A percentile compares a stretch with the other conserved stretches of the same genome.
Evolutionary conservation across 176 grass and related monocot genomes (phyloP).

Genomic region (Eragrostis nindensis): DNA sequence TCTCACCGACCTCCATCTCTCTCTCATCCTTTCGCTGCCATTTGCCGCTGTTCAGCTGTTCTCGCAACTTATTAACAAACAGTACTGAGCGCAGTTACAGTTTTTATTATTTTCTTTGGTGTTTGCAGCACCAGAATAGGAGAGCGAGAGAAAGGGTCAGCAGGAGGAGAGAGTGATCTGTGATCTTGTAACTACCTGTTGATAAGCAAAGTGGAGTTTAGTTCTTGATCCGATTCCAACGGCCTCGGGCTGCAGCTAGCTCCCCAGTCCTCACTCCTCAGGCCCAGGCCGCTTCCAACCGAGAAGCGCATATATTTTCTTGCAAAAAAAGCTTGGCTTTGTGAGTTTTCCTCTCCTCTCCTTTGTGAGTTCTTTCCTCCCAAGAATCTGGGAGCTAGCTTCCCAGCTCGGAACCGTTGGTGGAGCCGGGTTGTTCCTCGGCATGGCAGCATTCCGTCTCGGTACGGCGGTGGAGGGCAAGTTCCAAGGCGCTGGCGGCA

Average conservation of each 20-base stretch:
- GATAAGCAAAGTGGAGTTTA: not conserved
- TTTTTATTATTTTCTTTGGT: not conserved
- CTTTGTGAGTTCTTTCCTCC: not conserved
- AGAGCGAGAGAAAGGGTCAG: not conserved
- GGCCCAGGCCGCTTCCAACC: not conserved
- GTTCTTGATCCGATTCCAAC: not conserved
- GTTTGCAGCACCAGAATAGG: not conserved
- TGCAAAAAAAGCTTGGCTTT: not conserved
- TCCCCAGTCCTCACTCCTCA: no score
- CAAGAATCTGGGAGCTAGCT: slow-evolving; percentile 23
- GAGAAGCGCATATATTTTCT: not conserved
- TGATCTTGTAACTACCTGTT: not conserved
- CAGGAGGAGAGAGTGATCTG: not conserved
- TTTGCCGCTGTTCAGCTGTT: slow-evolving; percentile 12
- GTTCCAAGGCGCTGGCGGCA: not conserved
- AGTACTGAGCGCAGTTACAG: not conserved
- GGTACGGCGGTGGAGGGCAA: not conserved
- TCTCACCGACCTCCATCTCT: not conserved
- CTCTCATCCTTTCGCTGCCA: not conserved
- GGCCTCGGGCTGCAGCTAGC: no score
- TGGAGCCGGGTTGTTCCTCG: not conserved
- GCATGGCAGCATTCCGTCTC: slow-evolving; percentile 11
- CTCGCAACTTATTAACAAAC: not conserved
- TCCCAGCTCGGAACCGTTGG: not conserved
- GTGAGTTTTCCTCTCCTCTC: not conserved